Evolutionary conservation across 1,284 basidiomycete genomes (phyloP).

Genomic region (Puccinia triticina): DNA sequence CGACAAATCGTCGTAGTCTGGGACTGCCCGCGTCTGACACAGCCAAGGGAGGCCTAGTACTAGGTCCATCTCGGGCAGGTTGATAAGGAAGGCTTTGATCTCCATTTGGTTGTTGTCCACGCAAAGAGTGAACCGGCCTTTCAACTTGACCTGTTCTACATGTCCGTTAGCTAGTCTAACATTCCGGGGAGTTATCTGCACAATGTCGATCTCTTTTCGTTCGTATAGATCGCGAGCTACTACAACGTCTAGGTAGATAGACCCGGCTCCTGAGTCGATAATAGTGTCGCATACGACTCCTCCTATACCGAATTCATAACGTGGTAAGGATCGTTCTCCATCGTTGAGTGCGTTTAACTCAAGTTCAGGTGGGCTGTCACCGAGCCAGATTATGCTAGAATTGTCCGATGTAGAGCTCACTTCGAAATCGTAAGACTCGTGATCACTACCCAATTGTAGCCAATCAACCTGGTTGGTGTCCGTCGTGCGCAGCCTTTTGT

Average conservation of each 20-base stretch:
- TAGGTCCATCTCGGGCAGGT: neutral
- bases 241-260: neutral
- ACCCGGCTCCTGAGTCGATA: conserved; percentile 10
- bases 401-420: too few relatives aligned
- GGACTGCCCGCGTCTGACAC: neutral
- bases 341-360: too few relatives aligned
- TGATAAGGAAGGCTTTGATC: conserved; percentile 5
- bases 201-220: neutral
- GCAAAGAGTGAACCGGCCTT: neutral
- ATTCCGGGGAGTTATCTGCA: neutral
- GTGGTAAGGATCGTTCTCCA: too few relatives aligned
- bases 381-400: too few relatives aligned
- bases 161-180: conserved; percentile 2
- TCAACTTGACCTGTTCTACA: neutral
- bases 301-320: too few relatives aligned
- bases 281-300: neutral
- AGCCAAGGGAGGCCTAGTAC: conserved; percentile 16
- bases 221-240: neutral
- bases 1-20: neutral
- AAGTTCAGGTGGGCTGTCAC: too few relatives aligned
- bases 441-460: too few relatives aligned
- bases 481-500: too few relatives aligned
- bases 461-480: too few relatives aligned
- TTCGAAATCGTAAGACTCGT: too few relatives aligned
- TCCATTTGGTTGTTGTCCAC: neutral